A percentile compares a stretch with the other conserved stretches of the same genome.
Conservation (phyloP, 1,284 basidiomycete species). For the Trametes sp. region DNA sequence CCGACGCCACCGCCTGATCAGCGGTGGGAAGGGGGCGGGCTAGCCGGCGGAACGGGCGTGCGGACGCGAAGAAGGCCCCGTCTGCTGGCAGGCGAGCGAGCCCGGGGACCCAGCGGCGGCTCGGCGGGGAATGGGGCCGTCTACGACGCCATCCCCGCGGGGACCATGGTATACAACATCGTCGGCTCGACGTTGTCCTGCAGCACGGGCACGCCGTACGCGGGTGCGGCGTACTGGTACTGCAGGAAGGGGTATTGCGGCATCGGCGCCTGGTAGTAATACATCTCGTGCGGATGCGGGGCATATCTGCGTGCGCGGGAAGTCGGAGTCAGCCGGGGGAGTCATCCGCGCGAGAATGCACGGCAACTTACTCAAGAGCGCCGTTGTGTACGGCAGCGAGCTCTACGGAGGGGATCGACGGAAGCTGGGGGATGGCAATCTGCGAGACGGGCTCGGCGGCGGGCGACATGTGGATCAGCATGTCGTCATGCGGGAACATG, state of each 20-base stretch:
- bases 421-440: slow-evolving; percentile 29
- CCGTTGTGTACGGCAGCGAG: slow-evolving; percentile 18
- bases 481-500: slow-evolving; percentile 21
- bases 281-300: slow-evolving; percentile 20
- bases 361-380: slow-evolving; percentile 22
- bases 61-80: background rate
- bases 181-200: slow-evolving; percentile 22
- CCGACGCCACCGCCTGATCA: background rate
- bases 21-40: background rate
- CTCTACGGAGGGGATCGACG: slow-evolving; percentile 24
- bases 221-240: slow-evolving; percentile 23
- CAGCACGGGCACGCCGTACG: slow-evolving; percentile 10
- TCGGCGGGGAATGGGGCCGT: background rate
- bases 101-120: background rate
- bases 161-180: slow-evolving; percentile 27
- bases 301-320: slow-evolving; percentile 19
- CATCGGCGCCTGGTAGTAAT: slow-evolving; percentile 20
- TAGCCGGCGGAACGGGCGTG: background rate
- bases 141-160: slow-evolving; percentile 25
- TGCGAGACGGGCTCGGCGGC: slow-evolving; percentile 23
- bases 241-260: slow-evolving; percentile 29
- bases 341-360: background rate
- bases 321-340: slow-evolving; percentile 3
- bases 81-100: background rate
- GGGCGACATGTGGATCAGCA: slow-evolving; percentile 25